Evolutionary conservation across 768 basidiomycete species (phyloP).

Genomic region (Mycena haematopus): DNA sequence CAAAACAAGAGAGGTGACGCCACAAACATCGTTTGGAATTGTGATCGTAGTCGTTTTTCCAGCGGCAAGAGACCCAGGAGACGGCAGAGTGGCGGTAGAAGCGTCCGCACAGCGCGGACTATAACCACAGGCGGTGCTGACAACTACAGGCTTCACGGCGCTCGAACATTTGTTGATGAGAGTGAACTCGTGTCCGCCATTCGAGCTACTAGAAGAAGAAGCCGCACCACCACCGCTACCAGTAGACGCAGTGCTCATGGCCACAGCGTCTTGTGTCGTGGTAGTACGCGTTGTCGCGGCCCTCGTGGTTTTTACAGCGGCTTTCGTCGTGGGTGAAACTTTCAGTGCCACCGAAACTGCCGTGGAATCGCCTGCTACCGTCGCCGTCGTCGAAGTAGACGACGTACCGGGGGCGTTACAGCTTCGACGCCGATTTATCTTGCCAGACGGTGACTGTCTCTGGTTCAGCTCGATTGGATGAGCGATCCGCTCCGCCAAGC

Average conservation of each 20-base stretch:
- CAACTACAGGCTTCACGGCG: constrained; percentile 22
- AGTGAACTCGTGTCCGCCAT: constrained; percentile 21
- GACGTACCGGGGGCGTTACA: constrained; percentile 4
- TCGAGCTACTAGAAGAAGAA: constrained; percentile 12
- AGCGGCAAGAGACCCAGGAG: constrained; percentile 14
- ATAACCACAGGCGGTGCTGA: constrained; percentile 27
- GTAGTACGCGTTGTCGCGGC: constrained; percentile 4
- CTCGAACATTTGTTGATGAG: constrained; percentile 24
- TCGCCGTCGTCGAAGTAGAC: background rate
- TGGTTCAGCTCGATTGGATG: background rate
- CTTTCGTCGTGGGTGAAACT: background rate
- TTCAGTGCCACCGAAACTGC: background rate
- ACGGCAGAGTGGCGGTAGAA: constrained; percentile 10
- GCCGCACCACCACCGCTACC: background rate
- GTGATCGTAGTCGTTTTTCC: constrained; percentile 17
- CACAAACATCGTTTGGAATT: constrained; percentile 11
- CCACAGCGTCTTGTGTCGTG: background rate
- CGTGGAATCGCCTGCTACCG: background rate
- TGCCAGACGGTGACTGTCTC: constrained; percentile 2
- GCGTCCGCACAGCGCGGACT: constrained; percentile 26
- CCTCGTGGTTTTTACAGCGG: background rate
- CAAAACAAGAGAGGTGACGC: background rate
- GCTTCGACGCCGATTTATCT: constrained; percentile 17
- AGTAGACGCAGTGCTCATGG: constrained; percentile 1
- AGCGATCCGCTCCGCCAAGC: constrained; percentile 12